Conservation (phyloP, 2,329 filamentous ascomycete species). For the Lasiodiplodia gonubiensis region DNA sequence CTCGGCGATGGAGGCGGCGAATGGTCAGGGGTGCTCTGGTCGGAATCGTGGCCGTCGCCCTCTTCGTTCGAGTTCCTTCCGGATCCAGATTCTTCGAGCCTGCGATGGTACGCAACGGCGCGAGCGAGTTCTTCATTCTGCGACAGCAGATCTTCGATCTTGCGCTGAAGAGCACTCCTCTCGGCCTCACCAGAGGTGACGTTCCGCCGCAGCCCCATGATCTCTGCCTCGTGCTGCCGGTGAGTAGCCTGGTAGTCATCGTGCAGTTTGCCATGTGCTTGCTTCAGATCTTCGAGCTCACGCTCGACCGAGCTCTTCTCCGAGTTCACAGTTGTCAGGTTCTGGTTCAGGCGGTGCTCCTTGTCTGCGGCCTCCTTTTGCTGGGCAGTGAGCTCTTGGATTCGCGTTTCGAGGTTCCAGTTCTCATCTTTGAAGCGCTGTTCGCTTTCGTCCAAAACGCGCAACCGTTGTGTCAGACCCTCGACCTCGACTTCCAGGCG, state of each 20-base stretch:
- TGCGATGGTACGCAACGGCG: slow-evolving; percentile 77
- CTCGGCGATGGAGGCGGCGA: slow-evolving; percentile 89
- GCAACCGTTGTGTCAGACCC: slow-evolving; percentile 77
- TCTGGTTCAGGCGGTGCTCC: slow-evolving; percentile 80
- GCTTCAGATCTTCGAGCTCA: slow-evolving; percentile 88
- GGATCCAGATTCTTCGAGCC: slow-evolving; percentile 63
- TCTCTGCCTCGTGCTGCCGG: slow-evolving; percentile 87
- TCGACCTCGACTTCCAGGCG: slow-evolving; percentile 83
- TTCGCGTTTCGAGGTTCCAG: slow-evolving; percentile 92
- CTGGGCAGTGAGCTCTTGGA: slow-evolving; percentile 78
- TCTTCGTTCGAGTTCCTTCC: slow-evolving; percentile 61
- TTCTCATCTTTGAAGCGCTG: slow-evolving; percentile 98
- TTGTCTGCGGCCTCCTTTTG: slow-evolving; percentile 79
- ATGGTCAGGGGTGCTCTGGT: slow-evolving; percentile 75
- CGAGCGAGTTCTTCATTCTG: slow-evolving; percentile 92
- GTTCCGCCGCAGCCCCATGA: slow-evolving; percentile 81
- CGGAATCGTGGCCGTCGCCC: slow-evolving; percentile 61
- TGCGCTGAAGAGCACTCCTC: slow-evolving; percentile 76
- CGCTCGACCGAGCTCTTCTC: slow-evolving; percentile 82
- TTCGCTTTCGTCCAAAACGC: slow-evolving; percentile 88
- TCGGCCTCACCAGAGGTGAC: slow-evolving; percentile 80
- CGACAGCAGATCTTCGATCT: slow-evolving; percentile 82
- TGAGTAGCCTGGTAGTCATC: slow-evolving; percentile 79
- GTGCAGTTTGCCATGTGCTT: slow-evolving; percentile 74
- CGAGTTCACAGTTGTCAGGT: slow-evolving; percentile 69